Evolutionary conservation across 768 basidiomycete genomes (phyloP).

Genomic region (Tephrocybe sp.): DNA sequence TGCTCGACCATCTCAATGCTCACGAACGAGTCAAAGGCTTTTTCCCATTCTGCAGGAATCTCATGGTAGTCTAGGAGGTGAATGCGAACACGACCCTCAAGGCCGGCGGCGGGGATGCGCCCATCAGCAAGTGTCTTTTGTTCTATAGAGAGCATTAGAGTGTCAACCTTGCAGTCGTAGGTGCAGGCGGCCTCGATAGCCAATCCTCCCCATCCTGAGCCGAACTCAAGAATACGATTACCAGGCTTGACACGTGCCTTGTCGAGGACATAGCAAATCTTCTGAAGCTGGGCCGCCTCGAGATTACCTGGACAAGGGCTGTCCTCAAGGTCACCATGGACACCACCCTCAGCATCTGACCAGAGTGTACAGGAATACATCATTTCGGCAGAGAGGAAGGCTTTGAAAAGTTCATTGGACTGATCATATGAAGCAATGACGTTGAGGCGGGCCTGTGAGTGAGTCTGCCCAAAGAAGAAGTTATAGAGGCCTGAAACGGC

Average conservation of each 20-base stretch:
- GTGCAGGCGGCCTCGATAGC: conserved; percentile 83
- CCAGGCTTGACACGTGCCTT: conserved; percentile 78
- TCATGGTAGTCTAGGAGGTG: conserved; percentile 92
- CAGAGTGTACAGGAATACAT: conserved; percentile 93
- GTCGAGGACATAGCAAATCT: conserved; percentile 78
- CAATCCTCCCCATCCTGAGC: conserved; percentile 91
- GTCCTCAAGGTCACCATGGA: conserved; percentile 64
- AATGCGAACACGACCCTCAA: conserved; percentile 72
- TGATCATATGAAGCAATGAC: conserved; percentile 90
- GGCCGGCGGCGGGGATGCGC: conserved; percentile 70
- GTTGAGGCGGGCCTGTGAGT: conserved; percentile 70
- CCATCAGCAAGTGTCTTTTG: conserved; percentile 89
- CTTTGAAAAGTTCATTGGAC: conserved; percentile 87
- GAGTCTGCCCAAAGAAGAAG: conserved; percentile 73
- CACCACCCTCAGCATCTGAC: conserved; percentile 76
- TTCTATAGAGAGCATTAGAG: conserved; percentile 83
- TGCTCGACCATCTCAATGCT: conserved; percentile 85
- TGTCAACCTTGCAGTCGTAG: conserved; percentile 85
- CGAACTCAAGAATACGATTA: conserved; percentile 85
- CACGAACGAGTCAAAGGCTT: conserved; percentile 76
- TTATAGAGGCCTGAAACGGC: conserved; percentile 65
- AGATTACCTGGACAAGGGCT: conserved; percentile 66
- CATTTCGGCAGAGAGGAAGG: conserved; percentile 87
- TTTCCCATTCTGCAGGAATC: conserved; percentile 78
- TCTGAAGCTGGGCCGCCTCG: conserved; percentile 80